Base-by-base conservation (phyloP, 1,284 basidiomycete genomes). In the Coniferiporia weirii region DNA sequence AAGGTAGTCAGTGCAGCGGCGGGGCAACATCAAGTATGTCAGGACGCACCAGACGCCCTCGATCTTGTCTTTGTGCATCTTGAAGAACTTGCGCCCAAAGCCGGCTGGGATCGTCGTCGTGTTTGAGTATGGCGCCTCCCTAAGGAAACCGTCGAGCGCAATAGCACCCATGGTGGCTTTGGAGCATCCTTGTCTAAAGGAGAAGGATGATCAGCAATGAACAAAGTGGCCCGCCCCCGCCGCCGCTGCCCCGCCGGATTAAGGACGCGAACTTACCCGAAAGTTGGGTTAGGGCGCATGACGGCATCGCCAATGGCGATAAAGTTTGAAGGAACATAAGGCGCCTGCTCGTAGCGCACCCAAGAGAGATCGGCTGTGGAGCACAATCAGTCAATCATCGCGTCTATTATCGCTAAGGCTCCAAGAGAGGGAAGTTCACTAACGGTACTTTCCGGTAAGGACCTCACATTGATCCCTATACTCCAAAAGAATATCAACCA, bases 281-380 rank as follows among this genome's bases (percentile, higher is more conserved):
- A 60, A 8, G 50, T 59, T 3, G 63, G 63, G 47, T 64, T 64
- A n/a, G 56, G 45, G 6, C 51, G 43, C 57, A 62, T 57, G 17
- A 61, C 60, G 4, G 63, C 38, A 44, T 64, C 63, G 2, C 63
- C 63, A 13, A 61, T 35, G 3, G 57, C 63, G 44, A 62, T 49
- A 38, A 64, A 64, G 40, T 64, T 64, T 4, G 52, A 51, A 13
- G 63, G 63, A 12, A 64, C 15, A 12, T 38, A 56, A 22, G 56
- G 52, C 12, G 60, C 56, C 43, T 55, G n/a, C 20, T 61, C 60
- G 22, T 32, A 61, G 27, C 47, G 60, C 20, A 61, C 35, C 56
- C 60, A 61, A 10, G 53, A 60, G 34, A 52, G 45, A 17, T 43
- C 17, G 19, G 54, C 52, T 54, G 20, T 38, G 2, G 50, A 35